Percentiles rank a stretch among this genome's conserved stretches.
Conservation (phyloP, 805 yeast genomes). For the Nakazawaea peltata region DNA sequence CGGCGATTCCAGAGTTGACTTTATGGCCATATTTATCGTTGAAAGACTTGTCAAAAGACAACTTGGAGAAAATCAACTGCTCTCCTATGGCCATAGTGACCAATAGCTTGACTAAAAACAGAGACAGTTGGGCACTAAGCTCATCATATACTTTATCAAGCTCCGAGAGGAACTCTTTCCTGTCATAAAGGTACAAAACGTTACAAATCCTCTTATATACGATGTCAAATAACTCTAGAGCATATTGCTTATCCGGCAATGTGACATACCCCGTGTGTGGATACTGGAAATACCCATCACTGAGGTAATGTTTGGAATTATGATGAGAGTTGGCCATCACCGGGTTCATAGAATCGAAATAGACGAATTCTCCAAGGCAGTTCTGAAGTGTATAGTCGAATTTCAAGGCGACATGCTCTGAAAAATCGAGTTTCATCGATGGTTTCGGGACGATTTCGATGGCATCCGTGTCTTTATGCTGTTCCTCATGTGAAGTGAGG, state of each 20-base stretch:
- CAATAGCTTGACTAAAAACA: slow-evolving; percentile 15
- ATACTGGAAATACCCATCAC: slow-evolving; percentile 8
- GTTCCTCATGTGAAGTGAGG: neutral
- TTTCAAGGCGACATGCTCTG: neutral
- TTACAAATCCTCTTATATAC: slow-evolving; percentile 14
- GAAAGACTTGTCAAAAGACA: slow-evolving; percentile 9
- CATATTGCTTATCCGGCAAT: slow-evolving; percentile 15
- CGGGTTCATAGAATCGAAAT: slow-evolving; percentile 6
- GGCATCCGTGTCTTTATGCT: neutral
- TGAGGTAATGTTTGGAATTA: slow-evolving; percentile 8
- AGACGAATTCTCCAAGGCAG: slow-evolving; percentile 5
- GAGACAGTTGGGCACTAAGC: slow-evolving; percentile 15
- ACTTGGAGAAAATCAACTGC: slow-evolving; percentile 13
- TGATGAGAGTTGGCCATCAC: slow-evolving; percentile 11
- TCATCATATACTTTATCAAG: slow-evolving; percentile 15
- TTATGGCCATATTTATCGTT: slow-evolving; percentile 1
- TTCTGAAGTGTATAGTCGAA: slow-evolving; percentile 5
- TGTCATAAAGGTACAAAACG: slow-evolving; percentile 18
- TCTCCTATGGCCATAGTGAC: slow-evolving; percentile 12
- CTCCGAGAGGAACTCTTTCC: slow-evolving; percentile 13
- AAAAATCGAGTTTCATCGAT: neutral
- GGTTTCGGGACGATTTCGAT: neutral
- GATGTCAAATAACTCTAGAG: slow-evolving; percentile 13
- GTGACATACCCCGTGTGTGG: slow-evolving; percentile 12
- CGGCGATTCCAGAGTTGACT: slow-evolving; percentile 14